Evolutionary conservation across 768 basidiomycete genomes (phyloP).

Genomic region (Stropharia rugosoannulata): DNA sequence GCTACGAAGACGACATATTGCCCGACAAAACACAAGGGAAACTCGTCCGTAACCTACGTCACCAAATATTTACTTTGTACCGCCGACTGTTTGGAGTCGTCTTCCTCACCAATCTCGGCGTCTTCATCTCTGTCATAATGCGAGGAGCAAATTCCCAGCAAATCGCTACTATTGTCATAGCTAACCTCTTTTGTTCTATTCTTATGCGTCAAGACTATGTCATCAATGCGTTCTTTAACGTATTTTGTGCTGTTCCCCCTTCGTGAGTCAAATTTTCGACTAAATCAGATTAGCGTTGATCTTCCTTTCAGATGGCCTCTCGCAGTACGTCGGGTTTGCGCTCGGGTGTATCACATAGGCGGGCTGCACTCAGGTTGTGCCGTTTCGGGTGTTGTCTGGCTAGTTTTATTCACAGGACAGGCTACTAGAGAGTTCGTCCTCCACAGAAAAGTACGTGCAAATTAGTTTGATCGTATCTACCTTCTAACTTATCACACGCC

Average conservation of each 20-base stretch:
- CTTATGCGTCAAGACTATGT: slow-evolving; percentile 58
- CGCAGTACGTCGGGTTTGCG: slow-evolving; percentile 49
- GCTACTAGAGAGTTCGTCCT: slow-evolving; percentile 48
- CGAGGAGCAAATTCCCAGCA: slow-evolving; percentile 33
- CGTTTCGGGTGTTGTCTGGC: slow-evolving; percentile 53
- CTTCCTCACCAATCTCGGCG: slow-evolving; percentile 52
- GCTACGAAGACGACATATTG: slow-evolving; percentile 47
- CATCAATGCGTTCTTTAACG: slow-evolving; percentile 55
- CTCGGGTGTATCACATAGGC: slow-evolving; percentile 59
- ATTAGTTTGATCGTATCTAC: too few relatives aligned
- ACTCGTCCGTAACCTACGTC: slow-evolving; percentile 49
- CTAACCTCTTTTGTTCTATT: slow-evolving; percentile 48
- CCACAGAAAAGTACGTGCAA: slow-evolving; percentile 29
- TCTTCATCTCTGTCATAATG: slow-evolving; percentile 44
- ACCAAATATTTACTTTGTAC: slow-evolving; percentile 55
- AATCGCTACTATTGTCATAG: slow-evolving; percentile 39
- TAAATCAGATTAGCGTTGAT: slow-evolving; percentile 3
- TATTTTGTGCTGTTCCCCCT: slow-evolving; percentile 47
- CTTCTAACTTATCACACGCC: not conserved
- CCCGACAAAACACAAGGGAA: slow-evolving; percentile 52
- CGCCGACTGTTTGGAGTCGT: slow-evolving; percentile 59
- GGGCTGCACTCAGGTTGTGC: slow-evolving; percentile 62
- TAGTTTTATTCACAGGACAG: slow-evolving; percentile 46
- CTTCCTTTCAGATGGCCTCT: slow-evolving; percentile 47
- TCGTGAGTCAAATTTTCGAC: slow-evolving; percentile 34